Evolutionary conservation across 331 rosid genomes (phyloP).

Genomic region (Ulmus americana): DNA sequence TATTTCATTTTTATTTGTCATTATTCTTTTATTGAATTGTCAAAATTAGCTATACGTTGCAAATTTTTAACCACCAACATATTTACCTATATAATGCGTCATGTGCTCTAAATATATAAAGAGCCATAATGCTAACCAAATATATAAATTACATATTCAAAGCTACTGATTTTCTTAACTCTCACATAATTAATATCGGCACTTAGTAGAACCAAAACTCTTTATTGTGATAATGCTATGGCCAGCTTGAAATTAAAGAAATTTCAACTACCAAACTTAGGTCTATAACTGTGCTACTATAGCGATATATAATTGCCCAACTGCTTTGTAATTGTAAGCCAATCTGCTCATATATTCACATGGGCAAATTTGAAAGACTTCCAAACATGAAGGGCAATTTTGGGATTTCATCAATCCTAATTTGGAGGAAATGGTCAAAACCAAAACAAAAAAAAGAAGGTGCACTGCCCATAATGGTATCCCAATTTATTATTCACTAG

Average conservation of each 20-base stretch:
- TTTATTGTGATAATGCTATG: not conserved
- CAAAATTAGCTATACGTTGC: too few species aligned
- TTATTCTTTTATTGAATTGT: too few species aligned
- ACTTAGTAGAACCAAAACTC: not conserved
- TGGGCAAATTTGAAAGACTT: too few species aligned
- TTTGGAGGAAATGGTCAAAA: not conserved
- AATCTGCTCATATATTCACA: too few species aligned
- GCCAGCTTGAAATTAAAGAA: slow-evolving; percentile 4
- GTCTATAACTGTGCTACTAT: not conserved
- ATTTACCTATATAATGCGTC: too few species aligned
- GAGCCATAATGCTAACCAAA: too few species aligned
- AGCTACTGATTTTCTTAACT: too few species aligned
- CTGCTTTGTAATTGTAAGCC: not conserved
- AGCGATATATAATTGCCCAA: slow-evolving; percentile 5
- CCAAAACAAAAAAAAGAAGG: slow-evolving; percentile 12
- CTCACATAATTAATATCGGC: not conserved
- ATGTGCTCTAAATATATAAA: too few species aligned
- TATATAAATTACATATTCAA: too few species aligned
- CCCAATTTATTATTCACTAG: slow-evolving; percentile 5
- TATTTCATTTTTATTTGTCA: too few species aligned
- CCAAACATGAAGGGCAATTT: slow-evolving; percentile 15
- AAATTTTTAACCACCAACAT: too few species aligned
- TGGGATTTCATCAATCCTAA: slow-evolving; percentile 2
- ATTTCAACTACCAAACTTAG: slow-evolving; percentile 6
- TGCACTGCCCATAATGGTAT: slow-evolving; percentile 21